Evolutionary conservation across 805 yeast species (phyloP).

Genomic region (Saccharomycopsis fodiens): DNA sequence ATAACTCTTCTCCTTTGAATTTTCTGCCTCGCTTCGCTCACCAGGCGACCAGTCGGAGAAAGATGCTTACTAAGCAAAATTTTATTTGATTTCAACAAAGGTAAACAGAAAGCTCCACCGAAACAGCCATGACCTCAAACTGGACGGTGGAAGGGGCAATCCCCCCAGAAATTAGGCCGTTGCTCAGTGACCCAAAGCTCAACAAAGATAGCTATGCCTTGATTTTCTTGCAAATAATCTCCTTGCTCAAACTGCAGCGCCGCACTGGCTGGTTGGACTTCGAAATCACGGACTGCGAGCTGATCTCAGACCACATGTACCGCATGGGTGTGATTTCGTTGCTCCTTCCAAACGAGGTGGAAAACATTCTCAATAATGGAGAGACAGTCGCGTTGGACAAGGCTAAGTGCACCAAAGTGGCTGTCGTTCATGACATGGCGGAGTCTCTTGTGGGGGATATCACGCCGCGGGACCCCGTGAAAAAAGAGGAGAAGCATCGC

Average conservation of each 20-base stretch:
- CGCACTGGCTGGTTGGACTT: slow-evolving; percentile 94
- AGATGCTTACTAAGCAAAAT: no score
- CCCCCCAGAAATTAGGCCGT: slow-evolving; percentile 33
- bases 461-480: slow-evolving; percentile 69
- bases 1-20: no score
- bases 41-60: no score
- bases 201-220: slow-evolving; percentile 40
- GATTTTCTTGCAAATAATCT: slow-evolving; percentile 57
- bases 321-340: slow-evolving; percentile 81
- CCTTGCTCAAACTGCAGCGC: slow-evolving; percentile 65
- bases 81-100: no score
- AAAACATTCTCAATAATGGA: slow-evolving; percentile 16
- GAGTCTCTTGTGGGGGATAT: slow-evolving; percentile 93
- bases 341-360: slow-evolving; percentile 39
- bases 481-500: slow-evolving; percentile 75
- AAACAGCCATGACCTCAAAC: not conserved
- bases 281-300: slow-evolving; percentile 37
- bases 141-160: slow-evolving; percentile 34
- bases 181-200: slow-evolving; percentile 27
- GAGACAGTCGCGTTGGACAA: slow-evolving; percentile 41
- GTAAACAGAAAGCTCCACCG: no score
- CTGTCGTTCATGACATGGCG: slow-evolving; percentile 89
- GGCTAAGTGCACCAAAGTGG: slow-evolving; percentile 72
- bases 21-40: no score
- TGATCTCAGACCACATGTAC: slow-evolving; percentile 93